These are phyloP conservation scores for Ceratorhiza oryzae-sativae DNA, from an alignment of 1,284 basidiomycete genomes.

Conservation along the genomic window DNA sequence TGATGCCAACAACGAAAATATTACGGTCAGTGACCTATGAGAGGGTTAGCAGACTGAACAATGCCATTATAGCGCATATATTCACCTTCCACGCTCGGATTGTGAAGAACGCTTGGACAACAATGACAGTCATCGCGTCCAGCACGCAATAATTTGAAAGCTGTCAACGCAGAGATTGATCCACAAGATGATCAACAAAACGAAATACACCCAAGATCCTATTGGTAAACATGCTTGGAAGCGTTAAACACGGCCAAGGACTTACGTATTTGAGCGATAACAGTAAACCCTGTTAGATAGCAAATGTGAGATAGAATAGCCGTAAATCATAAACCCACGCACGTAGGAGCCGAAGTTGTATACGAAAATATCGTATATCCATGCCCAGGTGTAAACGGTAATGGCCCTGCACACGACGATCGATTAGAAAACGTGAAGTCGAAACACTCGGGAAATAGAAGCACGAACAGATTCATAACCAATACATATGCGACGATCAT, in stretches of 20 bases:
- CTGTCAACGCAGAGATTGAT: neutral
- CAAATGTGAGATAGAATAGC: neutral
- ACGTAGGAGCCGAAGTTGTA: constrained; percentile 32
- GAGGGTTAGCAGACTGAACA: neutral
- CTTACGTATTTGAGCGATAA: constrained; percentile 31
- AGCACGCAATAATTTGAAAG: constrained; percentile 20
- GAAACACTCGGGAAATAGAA: neutral
- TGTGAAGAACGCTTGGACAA: constrained; percentile 37
- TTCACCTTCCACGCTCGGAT: constrained; percentile 24
- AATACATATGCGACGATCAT: constrained; percentile 34
- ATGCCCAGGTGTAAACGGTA: constrained; percentile 29
- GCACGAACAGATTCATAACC: constrained; percentile 37
- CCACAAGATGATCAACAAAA: neutral
- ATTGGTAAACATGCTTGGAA: no score
- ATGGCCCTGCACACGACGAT: constrained; percentile 7
- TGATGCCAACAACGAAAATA: constrained; percentile 1
- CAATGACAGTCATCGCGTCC: constrained; percentile 36
- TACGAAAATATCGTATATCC: constrained; percentile 35
- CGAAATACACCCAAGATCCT: no score
- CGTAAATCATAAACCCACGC: neutral
- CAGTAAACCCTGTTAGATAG: constrained; percentile 1
- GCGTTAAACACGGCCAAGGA: no score
- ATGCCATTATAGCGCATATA: neutral
- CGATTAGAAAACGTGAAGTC: neutral
- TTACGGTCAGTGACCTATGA: constrained; percentile 5